Conservation (phyloP, 1,284 basidiomycete genomes). For the Ceratobasidium sp. region DNA sequence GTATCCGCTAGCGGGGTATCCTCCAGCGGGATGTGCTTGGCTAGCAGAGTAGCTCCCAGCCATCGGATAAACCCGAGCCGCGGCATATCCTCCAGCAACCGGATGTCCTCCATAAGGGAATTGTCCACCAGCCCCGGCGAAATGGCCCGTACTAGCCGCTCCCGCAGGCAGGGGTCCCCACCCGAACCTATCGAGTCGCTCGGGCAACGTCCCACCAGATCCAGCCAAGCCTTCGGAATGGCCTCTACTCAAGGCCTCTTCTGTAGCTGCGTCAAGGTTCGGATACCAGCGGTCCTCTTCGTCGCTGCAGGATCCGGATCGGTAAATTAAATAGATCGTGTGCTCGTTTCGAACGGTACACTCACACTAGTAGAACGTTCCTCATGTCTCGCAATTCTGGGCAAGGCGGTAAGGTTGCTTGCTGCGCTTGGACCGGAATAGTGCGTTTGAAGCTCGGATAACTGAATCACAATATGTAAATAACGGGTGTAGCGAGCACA, state of each 20-base stretch:
- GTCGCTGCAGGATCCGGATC: not conserved
- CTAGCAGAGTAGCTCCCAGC: not conserved
- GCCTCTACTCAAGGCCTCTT: not conserved
- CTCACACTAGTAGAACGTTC: not conserved
- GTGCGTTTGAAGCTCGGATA: constrained; percentile 26
- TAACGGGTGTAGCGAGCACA: not conserved
- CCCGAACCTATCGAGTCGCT: constrained; percentile 11
- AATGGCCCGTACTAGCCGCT: not conserved
- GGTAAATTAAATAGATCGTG: not conserved
- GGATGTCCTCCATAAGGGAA: not conserved
- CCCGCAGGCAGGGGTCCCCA: constrained; percentile 2
- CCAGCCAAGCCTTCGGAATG: constrained; percentile 29
- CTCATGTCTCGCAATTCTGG: constrained; percentile 9
- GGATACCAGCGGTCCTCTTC: not conserved
- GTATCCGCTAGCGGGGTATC: not conserved
- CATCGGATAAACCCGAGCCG: not conserved
- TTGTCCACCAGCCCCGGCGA: not conserved
- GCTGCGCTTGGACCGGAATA: not conserved
- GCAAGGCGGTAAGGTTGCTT: not conserved
- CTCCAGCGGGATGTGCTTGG: not conserved
- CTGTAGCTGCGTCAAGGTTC: not conserved
- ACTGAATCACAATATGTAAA: constrained; percentile 10
- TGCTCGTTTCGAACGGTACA: not conserved
- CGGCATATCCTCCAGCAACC: not conserved
- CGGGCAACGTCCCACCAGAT: constrained; percentile 23